phyloP scores from a whole-genome alignment of 2,329 filamentous ascomycete genomes.

The Trichoderma oligosporum region DNA sequence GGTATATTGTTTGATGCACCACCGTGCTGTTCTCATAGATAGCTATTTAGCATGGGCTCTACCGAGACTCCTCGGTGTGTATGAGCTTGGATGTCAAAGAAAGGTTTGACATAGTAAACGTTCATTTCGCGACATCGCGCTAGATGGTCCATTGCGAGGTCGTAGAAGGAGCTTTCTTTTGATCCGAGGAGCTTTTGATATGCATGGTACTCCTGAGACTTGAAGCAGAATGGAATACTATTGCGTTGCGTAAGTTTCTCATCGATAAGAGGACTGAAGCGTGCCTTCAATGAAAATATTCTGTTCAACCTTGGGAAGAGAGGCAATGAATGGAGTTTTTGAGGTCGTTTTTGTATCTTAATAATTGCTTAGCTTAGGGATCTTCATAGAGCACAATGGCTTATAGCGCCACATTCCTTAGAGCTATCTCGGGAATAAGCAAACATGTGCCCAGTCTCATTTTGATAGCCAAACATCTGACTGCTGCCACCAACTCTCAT shows the following conservation, averaged over 20 bases:
- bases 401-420: neutral
- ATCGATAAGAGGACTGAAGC: conserved; percentile 65
- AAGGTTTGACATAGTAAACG: conserved; percentile 70
- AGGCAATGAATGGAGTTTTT: conserved; percentile 49
- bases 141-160: conserved; percentile 70
- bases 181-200: conserved; percentile 54
- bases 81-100: conserved; percentile 79
- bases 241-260: conserved; percentile 65
- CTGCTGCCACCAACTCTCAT: neutral
- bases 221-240: conserved; percentile 55
- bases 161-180: conserved; percentile 64
- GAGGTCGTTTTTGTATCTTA: neutral
- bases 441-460: neutral
- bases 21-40: conserved; percentile 53
- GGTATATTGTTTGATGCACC: conserved; percentile 46
- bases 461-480: neutral
- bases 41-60: conserved; percentile 58
- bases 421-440: neutral
- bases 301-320: conserved; percentile 76
- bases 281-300: conserved; percentile 78
- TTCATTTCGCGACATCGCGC: conserved; percentile 58
- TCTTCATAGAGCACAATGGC: neutral
- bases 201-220: conserved; percentile 50
- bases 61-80: conserved; percentile 61
- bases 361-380: neutral